These are phyloP conservation scores for Monosporascus sp. DNA, from an alignment of 2,329 filamentous ascomycete species.

Conservation along the genomic window DNA sequence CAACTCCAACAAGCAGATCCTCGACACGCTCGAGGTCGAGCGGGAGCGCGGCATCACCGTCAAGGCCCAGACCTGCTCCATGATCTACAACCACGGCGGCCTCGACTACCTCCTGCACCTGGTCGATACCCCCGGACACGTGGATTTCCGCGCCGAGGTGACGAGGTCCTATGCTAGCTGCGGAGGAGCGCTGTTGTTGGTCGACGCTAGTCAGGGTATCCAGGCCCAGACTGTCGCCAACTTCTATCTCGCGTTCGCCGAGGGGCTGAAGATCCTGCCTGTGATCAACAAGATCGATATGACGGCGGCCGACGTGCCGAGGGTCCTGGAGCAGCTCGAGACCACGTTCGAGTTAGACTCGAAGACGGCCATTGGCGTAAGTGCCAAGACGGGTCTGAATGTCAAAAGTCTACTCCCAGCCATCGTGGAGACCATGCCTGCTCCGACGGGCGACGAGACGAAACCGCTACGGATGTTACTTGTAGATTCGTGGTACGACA, in stretches of 20 bases:
- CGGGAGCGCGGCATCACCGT: slow-evolving; percentile 95
- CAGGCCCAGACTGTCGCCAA: slow-evolving; percentile 98
- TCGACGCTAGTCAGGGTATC: slow-evolving; percentile 93
- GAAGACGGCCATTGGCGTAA: slow-evolving; percentile 65
- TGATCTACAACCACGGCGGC: slow-evolving; percentile 86
- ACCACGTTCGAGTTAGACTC: slow-evolving; percentile 84
- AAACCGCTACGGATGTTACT: slow-evolving; percentile 79
- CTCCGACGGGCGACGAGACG: slow-evolving; percentile 66
- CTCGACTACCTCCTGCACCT: slow-evolving; percentile 90
- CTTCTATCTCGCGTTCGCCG: slow-evolving; percentile 94
- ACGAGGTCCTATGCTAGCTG: slow-evolving; percentile 94
- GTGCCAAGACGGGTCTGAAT: slow-evolving; percentile 90
- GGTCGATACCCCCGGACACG: slow-evolving; percentile 94
- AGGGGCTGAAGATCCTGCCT: slow-evolving; percentile 80
- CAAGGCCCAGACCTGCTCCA: slow-evolving; percentile 97
- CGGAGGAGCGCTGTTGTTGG: slow-evolving; percentile 83
- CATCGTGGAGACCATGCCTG: slow-evolving; percentile 80
- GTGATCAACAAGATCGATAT: slow-evolving; percentile 98
- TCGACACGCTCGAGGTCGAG: slow-evolving; percentile 97
- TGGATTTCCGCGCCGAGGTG: slow-evolving; percentile 96
- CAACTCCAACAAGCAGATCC: slow-evolving; percentile 81
- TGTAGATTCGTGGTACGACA: slow-evolving; percentile 98
- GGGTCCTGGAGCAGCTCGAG: slow-evolving; percentile 81
- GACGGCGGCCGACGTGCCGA: slow-evolving; percentile 78
- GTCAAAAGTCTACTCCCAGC: slow-evolving; percentile 77